Evolutionary conservation across 306 rosid genomes (phyloP).

Genomic region (Alnus glutinosa): DNA sequence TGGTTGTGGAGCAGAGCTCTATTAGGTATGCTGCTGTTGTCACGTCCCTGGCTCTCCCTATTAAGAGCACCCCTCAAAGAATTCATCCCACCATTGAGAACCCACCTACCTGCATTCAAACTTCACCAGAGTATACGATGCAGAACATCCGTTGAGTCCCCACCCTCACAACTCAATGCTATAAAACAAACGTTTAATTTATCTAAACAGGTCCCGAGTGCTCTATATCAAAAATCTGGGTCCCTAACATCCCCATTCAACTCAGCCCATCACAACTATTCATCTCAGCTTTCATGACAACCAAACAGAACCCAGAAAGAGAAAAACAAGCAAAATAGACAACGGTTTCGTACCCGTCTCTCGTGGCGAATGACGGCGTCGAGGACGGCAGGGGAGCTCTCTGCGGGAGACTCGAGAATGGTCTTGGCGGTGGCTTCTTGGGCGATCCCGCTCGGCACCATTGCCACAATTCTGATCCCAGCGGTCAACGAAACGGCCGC

Average conservation of each 20-base stretch:
- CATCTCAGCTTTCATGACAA: neutral
- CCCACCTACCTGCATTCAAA: neutral
- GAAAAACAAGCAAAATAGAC: neutral
- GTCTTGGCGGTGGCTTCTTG: slow-evolving; percentile 61
- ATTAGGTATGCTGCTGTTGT: too few relatives aligned
- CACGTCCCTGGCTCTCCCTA: too few relatives aligned
- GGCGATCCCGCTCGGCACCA: slow-evolving; percentile 59
- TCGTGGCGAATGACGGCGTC: slow-evolving; percentile 47
- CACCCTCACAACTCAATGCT: neutral
- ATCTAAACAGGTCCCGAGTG: neutral
- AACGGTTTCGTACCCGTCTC: slow-evolving; percentile 46
- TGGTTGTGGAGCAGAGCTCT: too few relatives aligned
- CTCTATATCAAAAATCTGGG: neutral
- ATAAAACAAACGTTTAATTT: neutral
- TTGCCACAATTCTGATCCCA: slow-evolving; percentile 39
- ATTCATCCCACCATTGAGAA: neutral
- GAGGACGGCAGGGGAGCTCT: slow-evolving; percentile 17
- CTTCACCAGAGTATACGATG: neutral
- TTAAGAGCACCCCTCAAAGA: neutral
- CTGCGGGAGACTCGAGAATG: slow-evolving; percentile 44
- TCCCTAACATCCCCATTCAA: neutral
- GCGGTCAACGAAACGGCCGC: slow-evolving; percentile 38
- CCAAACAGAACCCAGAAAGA: neutral
- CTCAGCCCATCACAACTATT: neutral
- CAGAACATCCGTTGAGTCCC: neutral